Evolutionary conservation across 768 basidiomycete genomes (phyloP).

Genomic region (Kondoa malvinella): DNA sequence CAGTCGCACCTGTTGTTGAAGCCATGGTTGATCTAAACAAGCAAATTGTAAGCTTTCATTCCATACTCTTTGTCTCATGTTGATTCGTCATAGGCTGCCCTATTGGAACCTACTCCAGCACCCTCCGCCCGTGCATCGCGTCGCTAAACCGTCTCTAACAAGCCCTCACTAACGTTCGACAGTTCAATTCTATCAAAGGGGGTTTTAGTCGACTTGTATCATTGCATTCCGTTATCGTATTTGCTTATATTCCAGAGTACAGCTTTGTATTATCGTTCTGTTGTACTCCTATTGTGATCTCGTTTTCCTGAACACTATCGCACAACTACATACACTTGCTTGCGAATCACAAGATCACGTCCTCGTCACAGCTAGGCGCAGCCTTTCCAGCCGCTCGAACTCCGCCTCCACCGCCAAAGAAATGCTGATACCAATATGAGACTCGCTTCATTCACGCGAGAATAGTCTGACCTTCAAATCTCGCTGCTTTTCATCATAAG

Average conservation of each 20-base stretch:
- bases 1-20: background rate
- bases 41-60: background rate
- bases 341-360: no score
- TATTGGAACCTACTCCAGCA: background rate
- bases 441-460: background rate
- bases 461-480: background rate
- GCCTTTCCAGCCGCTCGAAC: background rate
- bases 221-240: no score
- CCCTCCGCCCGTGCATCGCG: background rate
- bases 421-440: background rate
- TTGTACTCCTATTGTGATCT: no score
- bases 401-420: background rate
- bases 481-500: background rate
- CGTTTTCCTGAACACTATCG: no score
- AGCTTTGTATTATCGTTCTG: no score
- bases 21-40: background rate
- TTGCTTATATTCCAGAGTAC: no score
- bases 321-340: background rate
- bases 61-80: background rate
- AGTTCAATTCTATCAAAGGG: background rate
- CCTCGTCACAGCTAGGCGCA: no score
- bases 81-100: background rate
- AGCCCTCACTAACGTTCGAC: background rate
- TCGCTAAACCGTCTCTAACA: background rate
- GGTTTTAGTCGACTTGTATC: background rate